These are phyloP conservation scores for Ophiostoma himal-ulmi DNA, from an alignment of 2,329 filamentous ascomycete species.

Conservation along the genomic window DNA sequence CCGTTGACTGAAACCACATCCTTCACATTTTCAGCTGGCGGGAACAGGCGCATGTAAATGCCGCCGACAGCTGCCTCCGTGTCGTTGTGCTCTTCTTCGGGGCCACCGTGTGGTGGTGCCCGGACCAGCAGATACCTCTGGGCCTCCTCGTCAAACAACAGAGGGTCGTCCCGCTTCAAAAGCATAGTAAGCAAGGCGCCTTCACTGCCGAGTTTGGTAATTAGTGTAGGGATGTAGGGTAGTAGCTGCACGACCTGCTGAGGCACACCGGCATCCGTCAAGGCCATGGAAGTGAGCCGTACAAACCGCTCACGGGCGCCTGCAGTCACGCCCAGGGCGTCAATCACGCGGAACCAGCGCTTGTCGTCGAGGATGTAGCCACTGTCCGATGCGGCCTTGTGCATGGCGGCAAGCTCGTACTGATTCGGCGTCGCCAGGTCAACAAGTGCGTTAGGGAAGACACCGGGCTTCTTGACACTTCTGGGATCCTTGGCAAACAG, in stretches of 20 bases:
- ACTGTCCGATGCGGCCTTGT: slow-evolving; percentile 59
- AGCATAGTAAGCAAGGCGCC: slow-evolving; percentile 73
- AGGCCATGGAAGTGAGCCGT: slow-evolving; percentile 55
- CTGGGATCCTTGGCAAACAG: slow-evolving; percentile 49
- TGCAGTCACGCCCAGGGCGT: slow-evolving; percentile 66
- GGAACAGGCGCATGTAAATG: slow-evolving; percentile 72
- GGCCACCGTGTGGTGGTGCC: slow-evolving; percentile 31
- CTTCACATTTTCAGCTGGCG: slow-evolving; percentile 58
- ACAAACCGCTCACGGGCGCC: slow-evolving; percentile 64
- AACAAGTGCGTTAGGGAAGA: slow-evolving; percentile 59
- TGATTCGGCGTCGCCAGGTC: slow-evolving; percentile 77
- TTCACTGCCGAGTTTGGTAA: slow-evolving; percentile 73
- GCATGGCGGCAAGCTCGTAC: slow-evolving; percentile 75
- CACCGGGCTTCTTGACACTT: background rate
- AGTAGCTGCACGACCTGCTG: slow-evolving; percentile 78
- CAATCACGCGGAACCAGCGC: slow-evolving; percentile 74
- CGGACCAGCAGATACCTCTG: slow-evolving; percentile 68
- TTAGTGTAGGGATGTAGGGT: slow-evolving; percentile 77
- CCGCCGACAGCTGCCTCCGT: slow-evolving; percentile 52
- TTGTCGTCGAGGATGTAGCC: slow-evolving; percentile 58
- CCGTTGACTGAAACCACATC: slow-evolving; percentile 88
- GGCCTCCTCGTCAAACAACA: slow-evolving; percentile 54
- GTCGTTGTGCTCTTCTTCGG: slow-evolving; percentile 38
- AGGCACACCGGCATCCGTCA: slow-evolving; percentile 77
- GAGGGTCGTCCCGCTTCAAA: slow-evolving; percentile 59